Evolutionary conservation across 2,329 filamentous ascomycete species (phyloP).

Genomic region (Fusarium oligoseptatum): DNA sequence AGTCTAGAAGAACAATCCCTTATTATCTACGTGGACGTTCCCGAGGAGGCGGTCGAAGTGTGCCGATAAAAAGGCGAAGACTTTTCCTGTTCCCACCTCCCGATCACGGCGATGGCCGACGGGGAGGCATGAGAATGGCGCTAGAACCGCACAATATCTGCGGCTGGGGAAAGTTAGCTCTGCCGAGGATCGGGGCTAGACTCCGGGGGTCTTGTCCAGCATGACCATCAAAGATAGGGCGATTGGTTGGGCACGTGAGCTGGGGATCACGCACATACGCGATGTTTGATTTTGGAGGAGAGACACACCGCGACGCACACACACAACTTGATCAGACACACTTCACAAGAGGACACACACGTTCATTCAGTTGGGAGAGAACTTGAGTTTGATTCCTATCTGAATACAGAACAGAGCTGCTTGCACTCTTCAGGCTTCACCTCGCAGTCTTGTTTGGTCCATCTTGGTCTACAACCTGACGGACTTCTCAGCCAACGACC

Average conservation of each 20-base stretch:
- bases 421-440: constrained; percentile 1
- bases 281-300: constrained; percentile 4
- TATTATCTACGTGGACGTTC: constrained; percentile 29
- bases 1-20: constrained; percentile 13
- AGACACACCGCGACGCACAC: not conserved
- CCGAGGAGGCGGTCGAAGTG: constrained; percentile 25
- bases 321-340: not conserved
- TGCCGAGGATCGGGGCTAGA: constrained; percentile 42
- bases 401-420: constrained; percentile 27
- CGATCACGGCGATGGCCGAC: constrained; percentile 45
- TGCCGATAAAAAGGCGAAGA: constrained; percentile 32
- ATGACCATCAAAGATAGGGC: not conserved
- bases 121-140: constrained; percentile 5
- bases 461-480: constrained; percentile 3
- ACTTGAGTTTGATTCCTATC: constrained; percentile 37
- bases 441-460: constrained; percentile 18
- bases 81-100: constrained; percentile 40
- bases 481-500: constrained; percentile 5
- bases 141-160: constrained; percentile 19
- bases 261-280: not conserved
- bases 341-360: not conserved
- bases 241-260: constrained; percentile 27
- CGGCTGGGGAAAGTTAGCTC: constrained; percentile 21
- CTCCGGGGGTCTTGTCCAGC: not conserved
- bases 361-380: constrained; percentile 16